A percentile compares a stretch with the other conserved stretches of the same genome.
Evolutionary conservation across 257 asterid genomes (phyloP).

Genomic region (Ophiorrhiza pumila): DNA sequence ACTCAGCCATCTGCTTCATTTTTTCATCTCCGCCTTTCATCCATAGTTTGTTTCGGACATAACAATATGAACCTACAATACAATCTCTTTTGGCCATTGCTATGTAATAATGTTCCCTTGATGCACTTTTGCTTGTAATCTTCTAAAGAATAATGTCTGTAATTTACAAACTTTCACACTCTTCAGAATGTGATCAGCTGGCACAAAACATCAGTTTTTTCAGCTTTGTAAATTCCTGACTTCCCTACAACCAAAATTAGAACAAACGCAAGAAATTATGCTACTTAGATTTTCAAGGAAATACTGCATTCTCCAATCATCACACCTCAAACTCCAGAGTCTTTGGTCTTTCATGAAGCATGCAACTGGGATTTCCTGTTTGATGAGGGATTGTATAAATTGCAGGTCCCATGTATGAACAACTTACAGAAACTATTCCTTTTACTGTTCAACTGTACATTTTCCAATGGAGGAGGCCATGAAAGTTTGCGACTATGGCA

Average conservation of each 20-base stretch:
- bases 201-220: background rate
- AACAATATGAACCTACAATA: no score
- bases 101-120: background rate
- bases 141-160: no score
- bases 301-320: background rate
- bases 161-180: background rate
- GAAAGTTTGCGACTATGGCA: background rate
- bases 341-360: background rate
- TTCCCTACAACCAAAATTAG: no score
- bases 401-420: background rate
- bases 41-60: background rate
- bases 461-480: background rate
- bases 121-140: background rate
- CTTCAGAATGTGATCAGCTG: background rate
- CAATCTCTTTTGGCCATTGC: background rate
- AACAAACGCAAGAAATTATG: no score
- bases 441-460: constrained; percentile 6
- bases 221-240: no score
- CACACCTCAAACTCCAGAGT: background rate
- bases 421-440: background rate
- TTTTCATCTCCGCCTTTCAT: background rate
- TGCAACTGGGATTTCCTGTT: background rate
- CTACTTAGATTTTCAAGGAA: background rate
- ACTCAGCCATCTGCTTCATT: background rate
- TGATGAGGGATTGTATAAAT: background rate